Percentiles rank a stretch among this genome's conserved stretches.
phyloP scores from a whole-genome alignment of 2,329 filamentous ascomycete genomes.

The Neonectria coccinea region DNA sequence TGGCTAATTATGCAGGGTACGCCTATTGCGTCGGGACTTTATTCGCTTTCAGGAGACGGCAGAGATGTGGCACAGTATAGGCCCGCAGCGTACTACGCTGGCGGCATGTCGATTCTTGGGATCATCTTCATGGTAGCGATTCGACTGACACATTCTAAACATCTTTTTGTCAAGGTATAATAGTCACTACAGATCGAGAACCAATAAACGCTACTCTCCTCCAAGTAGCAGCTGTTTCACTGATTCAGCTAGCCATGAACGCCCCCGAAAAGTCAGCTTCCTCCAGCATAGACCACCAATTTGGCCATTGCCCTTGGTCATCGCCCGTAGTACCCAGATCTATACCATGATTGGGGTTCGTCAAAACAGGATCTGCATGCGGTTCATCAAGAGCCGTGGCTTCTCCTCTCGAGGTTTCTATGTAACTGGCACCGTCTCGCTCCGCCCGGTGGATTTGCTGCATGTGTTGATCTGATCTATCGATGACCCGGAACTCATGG shows the following conservation, averaged over 20 bases:
- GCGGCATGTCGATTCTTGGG: constrained; percentile 32
- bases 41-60: constrained; percentile 21
- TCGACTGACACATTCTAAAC: constrained; percentile 18
- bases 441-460: constrained; percentile 40
- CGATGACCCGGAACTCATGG: constrained; percentile 37
- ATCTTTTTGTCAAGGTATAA: constrained; percentile 18
- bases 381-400: neutral
- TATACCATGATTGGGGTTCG: constrained; percentile 1
- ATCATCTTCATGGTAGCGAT: constrained; percentile 30
- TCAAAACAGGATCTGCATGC: neutral
- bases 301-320: constrained; percentile 34
- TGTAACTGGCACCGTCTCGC: constrained; percentile 15
- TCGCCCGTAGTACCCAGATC: constrained; percentile 19
- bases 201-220: neutral
- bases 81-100: constrained; percentile 37
- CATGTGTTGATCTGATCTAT: constrained; percentile 37
- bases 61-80: constrained; percentile 22
- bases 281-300: constrained; percentile 45
- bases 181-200: too few relatives aligned
- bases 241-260: neutral
- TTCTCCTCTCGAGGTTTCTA: neutral
- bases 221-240: neutral
- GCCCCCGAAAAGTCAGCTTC: constrained; percentile 39
- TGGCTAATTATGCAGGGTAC: constrained; percentile 29
- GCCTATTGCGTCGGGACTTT: constrained; percentile 40